Evolutionary conservation across 2,329 filamentous ascomycete species (phyloP).

Genomic region (Aspergillus aculeatinus): DNA sequence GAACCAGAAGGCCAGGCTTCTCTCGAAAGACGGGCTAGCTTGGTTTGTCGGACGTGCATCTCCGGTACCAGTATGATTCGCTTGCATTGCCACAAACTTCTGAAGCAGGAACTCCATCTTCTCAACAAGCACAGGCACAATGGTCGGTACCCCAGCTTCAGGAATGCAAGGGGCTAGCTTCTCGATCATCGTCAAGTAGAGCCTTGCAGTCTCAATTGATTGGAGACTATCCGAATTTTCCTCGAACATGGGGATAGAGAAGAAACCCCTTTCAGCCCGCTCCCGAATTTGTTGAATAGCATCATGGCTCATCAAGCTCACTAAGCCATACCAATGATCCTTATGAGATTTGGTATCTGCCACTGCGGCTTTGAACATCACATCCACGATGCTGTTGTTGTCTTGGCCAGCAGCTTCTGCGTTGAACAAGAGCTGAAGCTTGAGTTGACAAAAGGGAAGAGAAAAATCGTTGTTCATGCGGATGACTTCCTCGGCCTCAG

Average conservation of each 20-base stretch:
- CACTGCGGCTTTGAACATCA: slow-evolving; percentile 42
- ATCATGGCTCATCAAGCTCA: slow-evolving; percentile 39
- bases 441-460: slow-evolving; percentile 44
- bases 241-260: slow-evolving; percentile 36
- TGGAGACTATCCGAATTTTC: slow-evolving; percentile 17
- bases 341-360: slow-evolving; percentile 34
- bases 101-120: slow-evolving; percentile 43
- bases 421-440: slow-evolving; percentile 42
- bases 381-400: slow-evolving; percentile 36
- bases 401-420: slow-evolving; percentile 28
- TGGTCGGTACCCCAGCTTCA: slow-evolving; percentile 30
- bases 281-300: slow-evolving; percentile 41
- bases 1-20: slow-evolving; percentile 41
- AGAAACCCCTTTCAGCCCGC: slow-evolving; percentile 42
- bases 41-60: slow-evolving; percentile 18
- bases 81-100: slow-evolving; percentile 34
- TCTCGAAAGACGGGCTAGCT: slow-evolving; percentile 29
- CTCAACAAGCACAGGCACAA: slow-evolving; percentile 39
- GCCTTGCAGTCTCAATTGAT: slow-evolving; percentile 33
- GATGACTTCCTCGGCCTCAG: slow-evolving; percentile 37
- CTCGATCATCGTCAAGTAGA: slow-evolving; percentile 42
- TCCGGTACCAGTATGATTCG: slow-evolving; percentile 19
- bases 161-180: slow-evolving; percentile 39
- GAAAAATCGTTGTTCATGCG: slow-evolving; percentile 43
- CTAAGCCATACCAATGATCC: slow-evolving; percentile 41